Evolutionary conservation across 73 alveolate species (phyloP), one percentile per base, ranked within the genome.

Genomic region (Paramecium sexaurelia): DNA sequence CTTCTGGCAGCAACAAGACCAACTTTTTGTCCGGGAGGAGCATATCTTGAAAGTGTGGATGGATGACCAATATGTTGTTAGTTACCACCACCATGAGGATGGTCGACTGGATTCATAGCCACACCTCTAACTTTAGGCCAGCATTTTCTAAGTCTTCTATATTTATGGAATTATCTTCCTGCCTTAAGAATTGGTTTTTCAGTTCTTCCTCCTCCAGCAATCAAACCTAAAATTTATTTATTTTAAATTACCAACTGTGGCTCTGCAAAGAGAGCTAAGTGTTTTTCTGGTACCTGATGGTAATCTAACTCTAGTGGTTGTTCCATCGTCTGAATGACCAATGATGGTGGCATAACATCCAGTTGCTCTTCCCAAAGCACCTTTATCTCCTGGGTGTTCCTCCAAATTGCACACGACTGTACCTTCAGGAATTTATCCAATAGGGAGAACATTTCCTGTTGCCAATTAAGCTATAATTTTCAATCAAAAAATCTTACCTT

Each of bases 101-200:
- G 99, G 92, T 97, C 99, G 57, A 97, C 99, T 75, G 99, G 99
- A 97, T 97, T 97, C 99, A 97, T 97, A 55, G 99, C 99, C 32
- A 94, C 97, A 91, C 99, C 99, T 94, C 98, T 96, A 83, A 97
- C 98, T 86, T 91, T 96, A 20, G 99, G 99, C 99, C 99, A 97
- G 94, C 94, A 91, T 92, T 97, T 96, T 89, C 98, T 94, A 96
- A 96, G 96, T 75, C 97, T 98, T 67, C 95, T 94, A 93, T 94
- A 96, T 93, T 94, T 97, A 95, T 97, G 98, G 97, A 92, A 96
- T 84, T 94, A 91, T 91, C 93, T 96, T 40, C 99, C 99, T 39
- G 99, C 99, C 95, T 97, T 97, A 84, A 97, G 94, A 24, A 97
- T 75, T 7, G 99, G 99, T 95, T 97, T 97, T 92, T 97, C 99